Evolutionary conservation across 169 alveolate genomes (phyloP).

Genomic region (Babesia divergens): DNA sequence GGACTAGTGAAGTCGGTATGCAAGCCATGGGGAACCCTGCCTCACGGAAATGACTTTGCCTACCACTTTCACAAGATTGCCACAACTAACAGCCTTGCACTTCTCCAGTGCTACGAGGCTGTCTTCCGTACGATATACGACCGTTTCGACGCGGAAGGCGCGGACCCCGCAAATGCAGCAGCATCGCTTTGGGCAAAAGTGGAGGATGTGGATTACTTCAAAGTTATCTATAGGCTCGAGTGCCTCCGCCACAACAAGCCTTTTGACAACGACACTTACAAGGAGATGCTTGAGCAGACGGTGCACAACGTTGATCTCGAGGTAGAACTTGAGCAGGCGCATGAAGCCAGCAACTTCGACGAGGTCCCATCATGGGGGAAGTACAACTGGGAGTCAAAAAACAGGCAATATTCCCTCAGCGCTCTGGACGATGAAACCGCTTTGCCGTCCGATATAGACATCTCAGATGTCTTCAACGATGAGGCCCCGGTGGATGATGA

Average conservation of each 20-base stretch:
- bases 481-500: background rate
- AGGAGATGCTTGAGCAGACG: constrained; percentile 42
- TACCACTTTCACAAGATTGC: constrained; percentile 56
- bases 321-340: constrained; percentile 10
- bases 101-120: constrained; percentile 45
- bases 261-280: constrained; percentile 28
- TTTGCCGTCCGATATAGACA: constrained; percentile 16
- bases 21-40: constrained; percentile 66
- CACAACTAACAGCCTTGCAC: constrained; percentile 2
- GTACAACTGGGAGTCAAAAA: constrained; percentile 48
- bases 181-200: constrained; percentile 47
- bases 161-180: constrained; percentile 32
- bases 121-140: constrained; percentile 50
- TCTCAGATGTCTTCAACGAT: background rate
- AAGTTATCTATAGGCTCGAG: constrained; percentile 46
- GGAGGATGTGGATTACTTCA: constrained; percentile 61
- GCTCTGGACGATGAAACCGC: constrained; percentile 16
- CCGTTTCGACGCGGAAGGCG: constrained; percentile 30
- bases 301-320: constrained; percentile 22
- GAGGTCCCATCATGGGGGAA: constrained; percentile 17
- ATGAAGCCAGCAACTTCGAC: constrained; percentile 21
- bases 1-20: constrained; percentile 59
- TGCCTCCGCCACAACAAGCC: constrained; percentile 55
- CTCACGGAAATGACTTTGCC: constrained; percentile 57
- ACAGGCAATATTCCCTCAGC: constrained; percentile 27